Percentiles rank a stretch among this genome's conserved stretches.
Evolutionary conservation across 139 green algal species (phyloP).

Genomic region (Auxenochlorella pyrenoidosa): DNA sequence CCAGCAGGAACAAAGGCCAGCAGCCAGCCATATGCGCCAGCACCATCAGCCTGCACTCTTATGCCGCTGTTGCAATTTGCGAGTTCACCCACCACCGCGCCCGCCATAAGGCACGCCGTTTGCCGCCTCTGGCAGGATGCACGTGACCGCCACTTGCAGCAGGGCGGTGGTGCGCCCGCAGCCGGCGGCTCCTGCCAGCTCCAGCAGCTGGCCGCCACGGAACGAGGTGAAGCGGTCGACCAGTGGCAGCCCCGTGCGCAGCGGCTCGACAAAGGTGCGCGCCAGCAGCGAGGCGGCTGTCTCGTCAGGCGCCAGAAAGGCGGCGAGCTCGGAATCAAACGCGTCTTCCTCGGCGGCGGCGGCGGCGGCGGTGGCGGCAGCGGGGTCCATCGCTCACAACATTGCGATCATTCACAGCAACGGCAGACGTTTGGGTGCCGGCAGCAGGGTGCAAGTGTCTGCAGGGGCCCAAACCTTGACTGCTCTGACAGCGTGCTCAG

Average conservation of each 20-base stretch:
- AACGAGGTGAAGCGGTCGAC: conserved; percentile 38
- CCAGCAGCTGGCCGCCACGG: conserved; percentile 37
- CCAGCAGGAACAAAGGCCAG: background rate
- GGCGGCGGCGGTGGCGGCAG: background rate
- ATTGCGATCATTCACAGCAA: background rate
- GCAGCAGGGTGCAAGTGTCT: no score
- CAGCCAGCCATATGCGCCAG: background rate
- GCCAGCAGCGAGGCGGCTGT: conserved; percentile 38
- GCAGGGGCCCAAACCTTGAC: no score
- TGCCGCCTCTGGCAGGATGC: conserved; percentile 30
- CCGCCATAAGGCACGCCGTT: conserved; percentile 35
- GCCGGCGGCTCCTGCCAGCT: conserved; percentile 32
- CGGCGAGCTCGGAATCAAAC: background rate
- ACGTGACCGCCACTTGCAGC: conserved; percentile 39
- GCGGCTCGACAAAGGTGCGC: conserved; percentile 29
- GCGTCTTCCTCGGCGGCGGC: background rate
- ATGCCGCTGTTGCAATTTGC: no score
- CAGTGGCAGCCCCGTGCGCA: conserved; percentile 44
- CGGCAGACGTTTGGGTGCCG: background rate
- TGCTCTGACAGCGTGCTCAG: no score
- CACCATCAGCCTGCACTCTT: no score
- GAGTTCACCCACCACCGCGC: background rate
- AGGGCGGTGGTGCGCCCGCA: conserved; percentile 48
- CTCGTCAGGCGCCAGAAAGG: conserved; percentile 47
- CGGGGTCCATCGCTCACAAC: background rate